Percentiles rank a stretch among this genome's conserved stretches.
Evolutionary conservation across 2,329 filamentous ascomycete genomes (phyloP).

Genomic region (Ophiostoma australiae): DNA sequence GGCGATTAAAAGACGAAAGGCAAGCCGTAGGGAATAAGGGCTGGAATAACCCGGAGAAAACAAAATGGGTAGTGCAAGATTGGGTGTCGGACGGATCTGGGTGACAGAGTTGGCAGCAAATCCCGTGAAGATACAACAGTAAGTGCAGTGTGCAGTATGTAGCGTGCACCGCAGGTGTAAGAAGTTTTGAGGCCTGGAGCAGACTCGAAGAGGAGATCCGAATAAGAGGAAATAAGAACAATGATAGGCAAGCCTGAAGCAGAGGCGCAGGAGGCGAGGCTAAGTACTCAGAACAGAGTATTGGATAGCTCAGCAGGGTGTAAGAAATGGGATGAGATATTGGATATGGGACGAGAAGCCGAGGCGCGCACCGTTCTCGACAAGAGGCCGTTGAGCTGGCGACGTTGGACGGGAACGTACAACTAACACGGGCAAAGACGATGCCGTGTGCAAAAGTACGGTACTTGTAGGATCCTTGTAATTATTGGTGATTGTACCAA

Average conservation of each 20-base stretch:
- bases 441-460: not conserved
- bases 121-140: conserved; percentile 18
- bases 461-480: not conserved
- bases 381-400: not conserved
- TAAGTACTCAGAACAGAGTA: not conserved
- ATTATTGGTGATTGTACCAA: not conserved
- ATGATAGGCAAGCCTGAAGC: not conserved
- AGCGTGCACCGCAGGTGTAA: not conserved
- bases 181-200: not conserved
- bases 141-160: not conserved
- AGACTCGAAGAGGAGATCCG: not conserved
- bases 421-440: not conserved
- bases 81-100: not conserved
- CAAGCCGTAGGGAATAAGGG: conserved; percentile 7
- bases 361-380: not conserved
- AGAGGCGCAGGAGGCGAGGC: not conserved
- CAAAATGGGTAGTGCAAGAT: not conserved
- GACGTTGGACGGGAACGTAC: not conserved
- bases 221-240: not conserved
- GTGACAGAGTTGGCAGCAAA: conserved; percentile 15
- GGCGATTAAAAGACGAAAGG: conserved; percentile 16
- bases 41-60: conserved; percentile 23
- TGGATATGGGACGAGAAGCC: not conserved
- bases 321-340: not conserved
- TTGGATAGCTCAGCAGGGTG: not conserved